A percentile compares a stretch with the other conserved stretches of the same genome.
Conservation (phyloP, 2,329 filamentous ascomycete genomes). For the Bimuria novae-zelandiae region DNA sequence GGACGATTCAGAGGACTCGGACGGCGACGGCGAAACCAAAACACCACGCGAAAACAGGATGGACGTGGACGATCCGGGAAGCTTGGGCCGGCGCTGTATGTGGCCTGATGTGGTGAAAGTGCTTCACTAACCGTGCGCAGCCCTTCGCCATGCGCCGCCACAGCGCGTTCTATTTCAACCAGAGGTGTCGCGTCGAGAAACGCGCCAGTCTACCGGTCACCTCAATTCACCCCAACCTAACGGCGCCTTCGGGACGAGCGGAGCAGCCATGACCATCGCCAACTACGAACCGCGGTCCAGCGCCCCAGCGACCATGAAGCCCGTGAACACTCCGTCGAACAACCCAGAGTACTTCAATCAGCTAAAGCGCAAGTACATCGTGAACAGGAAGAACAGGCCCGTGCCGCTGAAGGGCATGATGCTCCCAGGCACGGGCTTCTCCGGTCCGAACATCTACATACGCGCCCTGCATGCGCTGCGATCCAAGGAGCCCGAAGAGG, state of each 20-base stretch:
- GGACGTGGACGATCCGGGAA: slow-evolving; percentile 55
- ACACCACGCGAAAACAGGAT: slow-evolving; percentile 59
- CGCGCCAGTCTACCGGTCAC: slow-evolving; percentile 56
- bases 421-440: slow-evolving; percentile 67
- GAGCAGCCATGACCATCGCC: slow-evolving; percentile 62
- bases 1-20: slow-evolving; percentile 56
- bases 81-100: slow-evolving; percentile 44
- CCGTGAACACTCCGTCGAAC: slow-evolving; percentile 75
- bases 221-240: slow-evolving; percentile 52
- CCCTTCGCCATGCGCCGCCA: slow-evolving; percentile 79
- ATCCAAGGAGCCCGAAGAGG: slow-evolving; percentile 77
- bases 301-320: slow-evolving; percentile 69
- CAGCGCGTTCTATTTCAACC: slow-evolving; percentile 85
- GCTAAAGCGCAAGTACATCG: slow-evolving; percentile 58
- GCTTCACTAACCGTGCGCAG: slow-evolving; percentile 45
- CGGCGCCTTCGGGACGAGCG: slow-evolving; percentile 40
- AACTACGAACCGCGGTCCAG: slow-evolving; percentile 70
- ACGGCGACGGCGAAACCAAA: slow-evolving; percentile 49
- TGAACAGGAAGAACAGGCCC: slow-evolving; percentile 48
- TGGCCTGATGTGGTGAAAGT: neutral
- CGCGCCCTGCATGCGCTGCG: slow-evolving; percentile 83
- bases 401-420: slow-evolving; percentile 57
- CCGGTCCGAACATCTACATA: slow-evolving; percentile 88
- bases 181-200: slow-evolving; percentile 70
- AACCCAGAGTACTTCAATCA: slow-evolving; percentile 70